Evolutionary conservation across 2,329 filamentous ascomycete species (phyloP).

Genomic region (Tolypocladium nubicola): DNA sequence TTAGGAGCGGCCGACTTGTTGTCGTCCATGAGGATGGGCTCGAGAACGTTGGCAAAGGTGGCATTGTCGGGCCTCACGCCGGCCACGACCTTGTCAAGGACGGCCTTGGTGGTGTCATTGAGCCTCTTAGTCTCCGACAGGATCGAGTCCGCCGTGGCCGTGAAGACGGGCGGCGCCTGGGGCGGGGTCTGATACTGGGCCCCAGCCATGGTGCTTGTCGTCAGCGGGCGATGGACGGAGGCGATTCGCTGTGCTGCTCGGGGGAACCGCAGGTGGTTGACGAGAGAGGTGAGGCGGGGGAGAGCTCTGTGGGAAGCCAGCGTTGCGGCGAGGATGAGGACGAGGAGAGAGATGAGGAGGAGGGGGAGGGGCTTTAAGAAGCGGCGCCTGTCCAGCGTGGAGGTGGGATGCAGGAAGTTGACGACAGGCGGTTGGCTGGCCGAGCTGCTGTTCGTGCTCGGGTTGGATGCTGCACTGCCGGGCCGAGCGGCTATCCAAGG

Average conservation of each 20-base stretch:
- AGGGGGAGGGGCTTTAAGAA: conserved; percentile 16
- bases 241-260: not conserved
- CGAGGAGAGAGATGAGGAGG: conserved; percentile 35
- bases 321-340: conserved; percentile 51
- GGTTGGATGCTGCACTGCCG: not conserved
- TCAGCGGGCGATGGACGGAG: conserved; percentile 21
- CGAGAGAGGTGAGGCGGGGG: conserved; percentile 46
- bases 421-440: no score
- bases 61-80: conserved; percentile 42
- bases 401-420: not conserved
- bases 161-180: conserved; percentile 69
- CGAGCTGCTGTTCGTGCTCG: not conserved
- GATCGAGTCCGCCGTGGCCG: conserved; percentile 59
- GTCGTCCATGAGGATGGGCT: conserved; percentile 64
- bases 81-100: conserved; percentile 58
- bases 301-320: conserved; percentile 55
- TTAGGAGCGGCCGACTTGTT: conserved; percentile 49
- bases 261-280: conserved; percentile 35
- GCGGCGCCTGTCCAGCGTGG: conserved; percentile 15
- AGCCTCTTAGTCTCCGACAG: conserved; percentile 55
- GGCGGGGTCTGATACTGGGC: conserved; percentile 62
- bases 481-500: not conserved
- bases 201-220: conserved; percentile 52
- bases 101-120: conserved; percentile 49
- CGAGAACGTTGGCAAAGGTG: conserved; percentile 43